Evolutionary conservation across 164 flowering plant genomes (phyloP).

Genomic region (Vitis labrusca): DNA sequence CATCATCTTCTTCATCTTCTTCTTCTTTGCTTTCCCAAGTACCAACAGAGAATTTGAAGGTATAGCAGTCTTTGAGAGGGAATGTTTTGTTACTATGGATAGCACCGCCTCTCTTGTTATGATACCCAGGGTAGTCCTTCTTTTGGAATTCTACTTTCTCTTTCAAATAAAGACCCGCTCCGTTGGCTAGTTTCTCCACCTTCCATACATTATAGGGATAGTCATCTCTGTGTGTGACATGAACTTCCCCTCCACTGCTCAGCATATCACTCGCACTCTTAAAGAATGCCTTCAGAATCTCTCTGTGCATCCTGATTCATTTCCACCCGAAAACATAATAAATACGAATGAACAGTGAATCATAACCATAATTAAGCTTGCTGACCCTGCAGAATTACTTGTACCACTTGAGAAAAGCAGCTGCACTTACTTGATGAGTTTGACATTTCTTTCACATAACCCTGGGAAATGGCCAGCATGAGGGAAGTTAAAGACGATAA

Average conservation of each 20-base stretch:
- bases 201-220: conserved; percentile 41
- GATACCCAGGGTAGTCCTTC: too few relatives aligned
- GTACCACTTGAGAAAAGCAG: too few relatives aligned
- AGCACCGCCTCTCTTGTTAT: too few relatives aligned
- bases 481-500: conserved; percentile 55
- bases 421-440: conserved; percentile 24
- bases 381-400: too few relatives aligned
- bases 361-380: not conserved
- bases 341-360: not conserved
- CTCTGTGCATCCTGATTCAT: conserved; percentile 32
- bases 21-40: too few relatives aligned
- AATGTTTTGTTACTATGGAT: too few relatives aligned
- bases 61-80: too few relatives aligned
- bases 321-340: not conserved
- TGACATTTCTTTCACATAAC: conserved; percentile 3
- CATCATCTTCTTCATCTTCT: too few relatives aligned
- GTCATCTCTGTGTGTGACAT: conserved; percentile 39
- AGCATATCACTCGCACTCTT: conserved; percentile 35
- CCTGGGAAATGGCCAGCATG: conserved; percentile 34
- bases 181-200: conserved; percentile 25
- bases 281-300: conserved; percentile 32
- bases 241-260: conserved; percentile 38
- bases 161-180: conserved; percentile 30
- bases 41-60: too few relatives aligned
- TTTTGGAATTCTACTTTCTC: conserved; percentile 16